Evolutionary conservation across 495 filamentous ascomycete species (phyloP).

Genomic region (Penicillium malachiteum): DNA sequence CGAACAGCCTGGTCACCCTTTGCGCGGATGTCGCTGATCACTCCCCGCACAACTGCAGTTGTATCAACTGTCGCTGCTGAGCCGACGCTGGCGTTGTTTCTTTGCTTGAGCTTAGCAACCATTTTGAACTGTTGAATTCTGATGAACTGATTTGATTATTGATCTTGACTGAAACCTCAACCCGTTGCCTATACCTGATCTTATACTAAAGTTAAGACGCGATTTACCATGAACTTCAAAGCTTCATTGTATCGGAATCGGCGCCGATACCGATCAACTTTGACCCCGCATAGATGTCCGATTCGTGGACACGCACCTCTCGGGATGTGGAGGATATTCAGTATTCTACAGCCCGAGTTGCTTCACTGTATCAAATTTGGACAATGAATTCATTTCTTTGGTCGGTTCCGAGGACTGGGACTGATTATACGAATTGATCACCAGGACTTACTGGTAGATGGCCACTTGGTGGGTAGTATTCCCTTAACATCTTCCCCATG

Average conservation of each 20-base stretch:
- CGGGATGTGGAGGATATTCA: conserved; percentile 17
- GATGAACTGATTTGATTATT: neutral
- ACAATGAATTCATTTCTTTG: too few species aligned
- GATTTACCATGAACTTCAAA: neutral
- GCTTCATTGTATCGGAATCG: conserved; percentile 15
- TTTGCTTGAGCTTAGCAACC: conserved; percentile 18
- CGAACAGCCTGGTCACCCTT: conserved; percentile 50
- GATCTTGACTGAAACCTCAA: neutral
- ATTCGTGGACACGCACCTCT: conserved; percentile 6
- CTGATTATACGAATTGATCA: neutral
- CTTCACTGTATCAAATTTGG: neutral
- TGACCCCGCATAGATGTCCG: conserved; percentile 12
- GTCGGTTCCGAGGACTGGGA: too few species aligned
- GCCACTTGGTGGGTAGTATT: too few species aligned
- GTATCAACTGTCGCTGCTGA: conserved; percentile 9
- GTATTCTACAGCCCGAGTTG: neutral
- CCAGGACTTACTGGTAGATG: too few species aligned
- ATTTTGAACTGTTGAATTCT: conserved; percentile 1
- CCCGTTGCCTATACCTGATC: too few species aligned
- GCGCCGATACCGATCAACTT: conserved; percentile 17
- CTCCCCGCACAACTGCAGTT: conserved; percentile 40
- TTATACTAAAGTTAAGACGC: conserved; percentile 1
- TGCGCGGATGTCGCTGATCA: conserved; percentile 48
- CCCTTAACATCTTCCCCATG: too few species aligned
- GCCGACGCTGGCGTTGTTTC: conserved; percentile 3